phyloP scores from a whole-genome alignment of 306 rosid species.

The Cucurbita maxima region DNA sequence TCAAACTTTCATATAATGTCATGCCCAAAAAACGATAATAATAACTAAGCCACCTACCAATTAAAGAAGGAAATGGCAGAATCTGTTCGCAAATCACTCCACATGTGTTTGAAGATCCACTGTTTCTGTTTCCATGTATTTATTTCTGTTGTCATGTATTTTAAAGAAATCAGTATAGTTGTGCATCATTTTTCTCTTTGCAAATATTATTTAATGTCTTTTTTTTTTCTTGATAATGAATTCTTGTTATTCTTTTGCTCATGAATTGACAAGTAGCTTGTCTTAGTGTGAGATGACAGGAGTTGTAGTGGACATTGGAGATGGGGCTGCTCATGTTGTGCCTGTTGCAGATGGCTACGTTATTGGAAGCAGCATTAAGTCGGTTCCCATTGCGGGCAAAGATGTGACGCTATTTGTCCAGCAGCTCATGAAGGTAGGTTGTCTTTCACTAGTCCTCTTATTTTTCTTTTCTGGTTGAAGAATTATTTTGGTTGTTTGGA shows the following conservation, averaged over 20 bases:
- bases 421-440: slow-evolving; percentile 91
- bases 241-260: slow-evolving; percentile 6
- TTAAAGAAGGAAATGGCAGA: neutral
- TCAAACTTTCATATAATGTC: too few species aligned
- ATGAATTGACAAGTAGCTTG: slow-evolving; percentile 34
- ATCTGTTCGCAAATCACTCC: neutral
- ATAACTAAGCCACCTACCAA: neutral
- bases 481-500: neutral
- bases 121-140: neutral
- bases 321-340: slow-evolving; percentile 87
- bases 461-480: neutral
- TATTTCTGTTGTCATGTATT: neutral
- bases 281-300: slow-evolving; percentile 99
- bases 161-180: neutral
- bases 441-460: neutral
- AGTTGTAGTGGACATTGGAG: slow-evolving; percentile 95
- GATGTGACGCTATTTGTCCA: slow-evolving; percentile 89
- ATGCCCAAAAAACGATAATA: too few species aligned
- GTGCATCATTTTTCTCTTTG: neutral
- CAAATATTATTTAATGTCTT: neutral
- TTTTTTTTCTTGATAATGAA: neutral
- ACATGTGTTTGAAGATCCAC: neutral
- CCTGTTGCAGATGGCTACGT: slow-evolving; percentile 99
- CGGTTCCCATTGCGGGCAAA: slow-evolving; percentile 84
- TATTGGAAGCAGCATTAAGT: slow-evolving; percentile 94